Percentiles rank a stretch among this genome's conserved stretches.
These are phyloP conservation scores for Cystofilobasidium bisporidii DNA, from an alignment of 768 basidiomycete genomes.

Conservation along the genomic window DNA sequence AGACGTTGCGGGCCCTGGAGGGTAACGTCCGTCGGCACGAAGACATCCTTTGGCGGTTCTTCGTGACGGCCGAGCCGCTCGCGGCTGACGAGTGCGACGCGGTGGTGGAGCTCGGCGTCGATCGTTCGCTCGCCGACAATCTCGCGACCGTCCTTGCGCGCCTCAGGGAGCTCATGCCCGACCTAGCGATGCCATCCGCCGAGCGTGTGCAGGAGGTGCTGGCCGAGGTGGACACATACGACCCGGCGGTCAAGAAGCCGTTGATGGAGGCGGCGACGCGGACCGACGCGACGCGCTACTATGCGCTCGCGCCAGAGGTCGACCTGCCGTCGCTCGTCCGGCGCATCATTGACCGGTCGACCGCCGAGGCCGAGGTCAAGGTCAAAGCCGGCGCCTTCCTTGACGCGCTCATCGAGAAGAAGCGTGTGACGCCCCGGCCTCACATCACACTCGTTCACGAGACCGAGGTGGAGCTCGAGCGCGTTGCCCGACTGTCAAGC, in stretches of 20 bases:
- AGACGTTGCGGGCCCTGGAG: constrained; percentile 54
- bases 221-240: constrained; percentile 45
- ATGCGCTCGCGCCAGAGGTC: constrained; percentile 64
- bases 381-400: constrained; percentile 43
- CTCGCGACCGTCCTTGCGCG: constrained; percentile 63
- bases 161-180: constrained; percentile 48
- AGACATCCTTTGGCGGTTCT: constrained; percentile 69
- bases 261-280: constrained; percentile 24
- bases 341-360: constrained; percentile 28
- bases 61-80: constrained; percentile 43
- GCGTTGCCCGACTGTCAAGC: not conserved
- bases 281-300: constrained; percentile 54
- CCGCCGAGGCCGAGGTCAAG: not conserved
- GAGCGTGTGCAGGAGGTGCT: constrained; percentile 52
- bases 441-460: constrained; percentile 82
- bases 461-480: constrained; percentile 36
- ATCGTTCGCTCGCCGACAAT: constrained; percentile 47
- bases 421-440: constrained; percentile 53
- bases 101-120: constrained; percentile 44
- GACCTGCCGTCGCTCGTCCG: constrained; percentile 50
- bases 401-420: constrained; percentile 43
- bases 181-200: constrained; percentile 48
- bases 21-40: constrained; percentile 58
- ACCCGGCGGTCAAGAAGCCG: constrained; percentile 37
- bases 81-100: constrained; percentile 54